A percentile compares a stretch with the other conserved stretches of the same genome.
These are phyloP conservation scores for Furcasterigmium furcatum DNA, from an alignment of 2,329 filamentous ascomycete species.

Conservation along the genomic window DNA sequence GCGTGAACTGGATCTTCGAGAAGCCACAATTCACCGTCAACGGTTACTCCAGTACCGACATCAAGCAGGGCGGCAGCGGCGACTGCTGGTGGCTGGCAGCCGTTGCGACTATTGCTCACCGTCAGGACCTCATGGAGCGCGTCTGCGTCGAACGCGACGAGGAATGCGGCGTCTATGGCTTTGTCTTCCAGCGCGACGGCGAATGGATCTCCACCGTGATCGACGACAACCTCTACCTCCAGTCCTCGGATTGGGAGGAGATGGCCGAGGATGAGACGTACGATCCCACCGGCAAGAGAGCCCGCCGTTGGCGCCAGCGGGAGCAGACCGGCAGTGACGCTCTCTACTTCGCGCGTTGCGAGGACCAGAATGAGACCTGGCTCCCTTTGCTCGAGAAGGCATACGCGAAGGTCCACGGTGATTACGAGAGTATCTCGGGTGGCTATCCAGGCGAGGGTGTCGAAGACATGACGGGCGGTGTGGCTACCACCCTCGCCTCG, in stretches of 20 bases:
- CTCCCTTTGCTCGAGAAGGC: slow-evolving; percentile 71
- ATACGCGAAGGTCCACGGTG: slow-evolving; percentile 73
- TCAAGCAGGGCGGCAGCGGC: slow-evolving; percentile 47
- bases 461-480: slow-evolving; percentile 51
- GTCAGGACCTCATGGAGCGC: slow-evolving; percentile 59
- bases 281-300: slow-evolving; percentile 43
- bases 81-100: slow-evolving; percentile 75
- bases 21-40: slow-evolving; percentile 35
- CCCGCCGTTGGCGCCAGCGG: slow-evolving; percentile 56
- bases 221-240: slow-evolving; percentile 58
- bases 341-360: slow-evolving; percentile 67
- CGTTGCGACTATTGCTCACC: slow-evolving; percentile 65
- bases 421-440: slow-evolving; percentile 65
- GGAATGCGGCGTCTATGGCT: slow-evolving; percentile 68
- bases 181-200: slow-evolving; percentile 68
- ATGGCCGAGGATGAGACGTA: slow-evolving; percentile 23
- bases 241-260: slow-evolving; percentile 14
- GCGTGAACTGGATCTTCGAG: slow-evolving; percentile 40
- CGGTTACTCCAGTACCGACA: slow-evolving; percentile 35
- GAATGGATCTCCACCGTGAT: slow-evolving; percentile 71
- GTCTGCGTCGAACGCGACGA: slow-evolving; percentile 67
- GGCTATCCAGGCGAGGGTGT: slow-evolving; percentile 57
- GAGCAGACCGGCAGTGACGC: slow-evolving; percentile 68
- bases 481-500: slow-evolving; percentile 51
- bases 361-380: slow-evolving; percentile 70